Percentiles rank a stretch among this genome's conserved stretches.
These are phyloP conservation scores for Zymoseptoria tritici DNA, from an alignment of 2,329 filamentous ascomycete genomes.

Conservation along the genomic window DNA sequence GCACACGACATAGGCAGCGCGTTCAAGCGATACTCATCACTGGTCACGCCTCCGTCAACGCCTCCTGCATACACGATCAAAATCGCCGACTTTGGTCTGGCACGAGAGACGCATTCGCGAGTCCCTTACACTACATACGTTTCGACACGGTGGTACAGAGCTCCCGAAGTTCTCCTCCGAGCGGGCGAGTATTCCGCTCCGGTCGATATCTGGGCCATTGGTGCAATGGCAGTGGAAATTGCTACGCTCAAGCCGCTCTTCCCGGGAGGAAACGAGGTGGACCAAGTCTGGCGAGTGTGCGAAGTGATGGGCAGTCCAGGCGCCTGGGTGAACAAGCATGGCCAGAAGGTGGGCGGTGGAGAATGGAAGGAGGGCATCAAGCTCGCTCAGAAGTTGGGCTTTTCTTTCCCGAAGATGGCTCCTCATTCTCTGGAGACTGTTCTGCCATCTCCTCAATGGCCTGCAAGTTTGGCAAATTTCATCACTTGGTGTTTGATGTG, in stretches of 20 bases:
- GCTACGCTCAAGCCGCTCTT: conserved; percentile 94
- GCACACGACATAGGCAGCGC: conserved; percentile 73
- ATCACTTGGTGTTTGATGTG: conserved; percentile 99
- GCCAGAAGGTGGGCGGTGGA: conserved; percentile 78
- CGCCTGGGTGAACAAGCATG: conserved; percentile 93
- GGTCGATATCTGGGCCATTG: conserved; percentile 97
- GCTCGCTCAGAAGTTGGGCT: conserved; percentile 89
- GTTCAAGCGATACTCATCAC: conserved; percentile 84
- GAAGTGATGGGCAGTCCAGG: conserved; percentile 99
- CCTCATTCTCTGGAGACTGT: conserved; percentile 95
- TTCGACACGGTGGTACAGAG: conserved; percentile 90
- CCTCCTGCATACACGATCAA: conserved; percentile 93
- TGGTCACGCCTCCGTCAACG: conserved; percentile 91
- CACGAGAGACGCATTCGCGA: conserved; percentile 94
- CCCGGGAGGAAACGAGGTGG: conserved; percentile 94
- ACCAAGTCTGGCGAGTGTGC: conserved; percentile 97
- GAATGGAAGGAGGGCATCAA: conserved; percentile 95
- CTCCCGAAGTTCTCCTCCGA: conserved; percentile 85
- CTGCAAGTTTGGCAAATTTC: conserved; percentile 76
- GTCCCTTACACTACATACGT: conserved; percentile 97
- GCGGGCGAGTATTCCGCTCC: conserved; percentile 96
- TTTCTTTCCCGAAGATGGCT: conserved; percentile 98
- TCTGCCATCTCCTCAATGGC: conserved; percentile 85
- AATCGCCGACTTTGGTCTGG: conserved; percentile 95
- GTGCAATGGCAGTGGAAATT: conserved; percentile 97